Base-by-base conservation (phyloP, 768 basidiomycete species). In the Mycena epipterygia region DNA sequence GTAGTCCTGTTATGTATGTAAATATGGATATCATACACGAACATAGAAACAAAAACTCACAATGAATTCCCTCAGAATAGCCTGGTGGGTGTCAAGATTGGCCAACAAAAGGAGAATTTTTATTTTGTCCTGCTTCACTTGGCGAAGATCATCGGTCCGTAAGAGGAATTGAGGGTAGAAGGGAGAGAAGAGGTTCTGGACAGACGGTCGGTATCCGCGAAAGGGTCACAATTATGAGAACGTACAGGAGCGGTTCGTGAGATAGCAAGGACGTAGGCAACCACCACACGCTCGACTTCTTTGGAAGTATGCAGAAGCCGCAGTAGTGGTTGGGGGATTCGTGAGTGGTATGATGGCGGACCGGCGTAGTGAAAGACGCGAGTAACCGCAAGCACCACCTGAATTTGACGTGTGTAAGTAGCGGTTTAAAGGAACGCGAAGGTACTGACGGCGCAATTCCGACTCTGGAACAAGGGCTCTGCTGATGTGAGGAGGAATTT, bases 351-450 rank as follows among this genome's bases (percentile, higher is more conserved):
- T 1, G 89, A 87, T 0, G 88, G 83, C 16, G 93, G 88, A 0
- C 88, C 91, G 1, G 90, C 82, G 77, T 96, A 94, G 79, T 92
- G 95, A 70, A 94, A 89, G 9, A 91, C 85, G 9, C 91, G 90
- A 4, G 90, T 85, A 0, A 87, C 93, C 23, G 93, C 93, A 53
- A 97, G 80, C 0, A 96, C 91, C 35, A 97, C 95, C 95, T 96
- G 68, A 57, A 29, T 27, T 33, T 56, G 60, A 19, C 14, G 63
- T 30, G 64, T 21, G 35, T 61, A 56, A 69, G 65, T 23, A 64
- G 37, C 41, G 41, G 39, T 29, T 27, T 12, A 17, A 5, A 57
- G 33, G 32, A 66, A 60, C 7, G 39, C 19, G 48, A 23, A 7
- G n/a, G 30, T 33, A 79, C 91, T 74, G 73, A 97, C 95, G 6